Conservation (phyloP, 192 early-diverging fungal genomes). For the Backusella westeae region DNA sequence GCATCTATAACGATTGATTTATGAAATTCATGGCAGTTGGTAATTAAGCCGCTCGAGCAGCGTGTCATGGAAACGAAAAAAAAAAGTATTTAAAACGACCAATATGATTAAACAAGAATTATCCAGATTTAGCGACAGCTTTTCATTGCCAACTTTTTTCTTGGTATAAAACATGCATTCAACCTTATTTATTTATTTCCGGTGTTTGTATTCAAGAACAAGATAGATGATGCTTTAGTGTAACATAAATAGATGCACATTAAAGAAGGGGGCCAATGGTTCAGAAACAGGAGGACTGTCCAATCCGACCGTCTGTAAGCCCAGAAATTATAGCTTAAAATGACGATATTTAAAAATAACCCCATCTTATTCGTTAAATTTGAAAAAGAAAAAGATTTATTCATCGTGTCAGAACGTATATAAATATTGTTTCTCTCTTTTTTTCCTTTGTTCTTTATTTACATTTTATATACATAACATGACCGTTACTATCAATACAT, state of each 20-base stretch:
- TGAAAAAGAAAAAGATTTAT: not conserved
- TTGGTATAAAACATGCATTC: not conserved
- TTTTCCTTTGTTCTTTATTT: not conserved
- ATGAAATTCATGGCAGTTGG: not conserved
- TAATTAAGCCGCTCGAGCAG: not conserved
- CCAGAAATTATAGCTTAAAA: not conserved
- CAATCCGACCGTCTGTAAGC: not conserved
- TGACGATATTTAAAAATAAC: conserved; percentile 4
- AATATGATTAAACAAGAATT: not conserved
- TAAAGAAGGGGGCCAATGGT: not conserved
- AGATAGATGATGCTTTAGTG: not conserved
- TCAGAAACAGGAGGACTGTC: not conserved
- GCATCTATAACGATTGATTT: not conserved
- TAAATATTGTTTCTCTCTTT: not conserved
- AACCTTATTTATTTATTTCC: not conserved
- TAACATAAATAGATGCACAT: not conserved
- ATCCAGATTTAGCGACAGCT: not conserved
- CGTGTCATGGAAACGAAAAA: not conserved
- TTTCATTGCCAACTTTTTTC: not conserved
- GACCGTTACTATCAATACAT: not conserved
- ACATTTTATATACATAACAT: not conserved
- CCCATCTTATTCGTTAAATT: not conserved
- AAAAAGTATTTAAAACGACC: not conserved
- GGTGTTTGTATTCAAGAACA: not conserved
- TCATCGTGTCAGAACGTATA: not conserved